phyloP scores from a whole-genome alignment of 2,329 filamentous ascomycete species.

The Aspergillus pseudoglaucus region DNA sequence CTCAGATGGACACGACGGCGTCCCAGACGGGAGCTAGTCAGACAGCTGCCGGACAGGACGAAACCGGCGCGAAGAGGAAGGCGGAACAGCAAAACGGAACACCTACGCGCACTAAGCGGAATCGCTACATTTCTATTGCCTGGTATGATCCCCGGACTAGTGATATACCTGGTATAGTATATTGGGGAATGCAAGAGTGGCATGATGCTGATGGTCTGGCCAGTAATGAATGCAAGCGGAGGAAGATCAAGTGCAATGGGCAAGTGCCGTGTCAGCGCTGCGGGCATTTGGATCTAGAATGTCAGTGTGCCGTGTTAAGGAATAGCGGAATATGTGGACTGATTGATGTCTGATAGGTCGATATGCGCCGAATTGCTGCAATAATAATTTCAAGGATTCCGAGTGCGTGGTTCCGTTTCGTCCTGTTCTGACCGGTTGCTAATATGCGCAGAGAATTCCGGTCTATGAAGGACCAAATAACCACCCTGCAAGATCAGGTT shows the following conservation, averaged over 20 bases:
- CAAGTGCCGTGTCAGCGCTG: slow-evolving; percentile 60
- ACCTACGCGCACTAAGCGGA: slow-evolving; percentile 55
- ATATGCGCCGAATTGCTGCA: slow-evolving; percentile 62
- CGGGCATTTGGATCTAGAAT: slow-evolving; percentile 58
- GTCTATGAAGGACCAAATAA: slow-evolving; percentile 68
- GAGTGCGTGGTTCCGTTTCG: slow-evolving; percentile 46
- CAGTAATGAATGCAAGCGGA: slow-evolving; percentile 59
- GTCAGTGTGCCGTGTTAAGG: slow-evolving; percentile 16
- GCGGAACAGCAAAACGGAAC: slow-evolving; percentile 39
- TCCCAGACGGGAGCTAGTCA: slow-evolving; percentile 18
- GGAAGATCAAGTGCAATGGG: slow-evolving; percentile 64
- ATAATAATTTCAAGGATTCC: slow-evolving; percentile 80
- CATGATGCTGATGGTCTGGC: neutral
- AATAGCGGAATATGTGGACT: neutral
- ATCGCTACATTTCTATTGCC: slow-evolving; percentile 62
- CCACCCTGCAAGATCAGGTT: slow-evolving; percentile 75
- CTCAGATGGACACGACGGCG: slow-evolving; percentile 21
- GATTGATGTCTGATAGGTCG: slow-evolving; percentile 33
- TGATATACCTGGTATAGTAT: too few species aligned
- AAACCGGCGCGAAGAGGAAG: slow-evolving; percentile 35
- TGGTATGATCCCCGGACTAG: slow-evolving; percentile 42
- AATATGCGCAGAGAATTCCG: slow-evolving; percentile 60
- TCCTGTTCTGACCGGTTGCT: neutral
- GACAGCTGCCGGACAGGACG: slow-evolving; percentile 15
- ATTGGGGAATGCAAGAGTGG: neutral